Percentiles rank a stretch among this genome's conserved stretches.
These are phyloP conservation scores for Colletotrichum zoysiae DNA, from an alignment of 2,329 filamentous ascomycete genomes.

Conservation along the genomic window DNA sequence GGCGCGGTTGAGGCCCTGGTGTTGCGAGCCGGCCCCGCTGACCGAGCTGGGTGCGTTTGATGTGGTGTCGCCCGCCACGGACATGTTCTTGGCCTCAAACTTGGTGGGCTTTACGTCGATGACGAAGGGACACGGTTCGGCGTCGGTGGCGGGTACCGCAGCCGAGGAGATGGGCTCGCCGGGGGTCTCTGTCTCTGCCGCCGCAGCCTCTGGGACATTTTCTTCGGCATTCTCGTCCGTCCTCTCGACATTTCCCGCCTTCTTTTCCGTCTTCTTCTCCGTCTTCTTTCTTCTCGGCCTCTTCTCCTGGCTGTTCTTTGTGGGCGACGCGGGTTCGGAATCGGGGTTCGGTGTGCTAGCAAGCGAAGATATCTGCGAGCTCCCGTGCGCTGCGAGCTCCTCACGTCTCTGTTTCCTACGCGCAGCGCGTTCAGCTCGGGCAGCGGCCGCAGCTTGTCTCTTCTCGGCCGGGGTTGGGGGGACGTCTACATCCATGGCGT, in stretches of 20 bases:
- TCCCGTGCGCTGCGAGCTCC: conserved; percentile 17
- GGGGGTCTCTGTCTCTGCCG: conserved; percentile 27
- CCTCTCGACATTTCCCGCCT: neutral
- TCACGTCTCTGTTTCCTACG: conserved; percentile 37
- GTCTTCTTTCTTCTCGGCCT: conserved; percentile 28
- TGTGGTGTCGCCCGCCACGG: conserved; percentile 23
- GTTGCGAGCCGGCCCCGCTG: conserved; percentile 25
- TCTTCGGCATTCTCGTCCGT: conserved; percentile 5
- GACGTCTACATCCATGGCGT: conserved; percentile 37
- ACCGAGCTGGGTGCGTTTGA: conserved; percentile 33
- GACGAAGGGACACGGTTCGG: conserved; percentile 25
- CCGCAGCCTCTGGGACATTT: neutral
- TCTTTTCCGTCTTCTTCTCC: conserved; percentile 36
- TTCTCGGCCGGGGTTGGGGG: conserved; percentile 29
- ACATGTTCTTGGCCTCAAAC: neutral
- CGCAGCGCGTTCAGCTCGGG: conserved; percentile 36
- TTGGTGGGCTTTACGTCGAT: conserved; percentile 34
- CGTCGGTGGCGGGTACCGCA: conserved; percentile 3
- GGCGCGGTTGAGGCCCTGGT: conserved; percentile 36
- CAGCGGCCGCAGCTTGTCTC: conserved; percentile 29
- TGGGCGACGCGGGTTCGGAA: conserved; percentile 23
- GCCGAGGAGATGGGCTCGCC: conserved; percentile 2
- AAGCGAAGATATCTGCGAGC: conserved; percentile 15
- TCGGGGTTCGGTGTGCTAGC: conserved; percentile 38
- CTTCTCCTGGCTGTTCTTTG: conserved; percentile 39